phyloP scores from a whole-genome alignment of 2,329 filamentous ascomycete species.

The Pseudogymnoascus sp. region DNA sequence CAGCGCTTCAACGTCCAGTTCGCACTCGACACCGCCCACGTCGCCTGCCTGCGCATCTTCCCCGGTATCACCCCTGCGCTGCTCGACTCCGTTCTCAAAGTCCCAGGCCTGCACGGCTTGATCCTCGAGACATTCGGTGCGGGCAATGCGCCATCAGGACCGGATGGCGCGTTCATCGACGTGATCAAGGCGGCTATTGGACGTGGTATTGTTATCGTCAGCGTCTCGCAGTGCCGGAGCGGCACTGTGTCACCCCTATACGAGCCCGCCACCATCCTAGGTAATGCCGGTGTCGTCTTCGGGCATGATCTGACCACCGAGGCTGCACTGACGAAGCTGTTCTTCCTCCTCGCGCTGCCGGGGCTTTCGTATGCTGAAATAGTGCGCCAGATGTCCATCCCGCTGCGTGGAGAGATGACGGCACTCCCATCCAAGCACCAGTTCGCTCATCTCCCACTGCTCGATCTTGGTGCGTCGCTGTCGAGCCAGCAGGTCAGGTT shows the following conservation, averaged over 20 bases:
- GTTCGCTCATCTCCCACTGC: constrained; percentile 39
- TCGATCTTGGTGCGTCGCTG: constrained; percentile 29
- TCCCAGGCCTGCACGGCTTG: constrained; percentile 55
- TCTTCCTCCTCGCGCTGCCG: constrained; percentile 52
- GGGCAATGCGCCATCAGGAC: constrained; percentile 61
- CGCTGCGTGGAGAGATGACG: constrained; percentile 58
- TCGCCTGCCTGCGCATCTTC: constrained; percentile 63
- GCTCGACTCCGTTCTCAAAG: constrained; percentile 56
- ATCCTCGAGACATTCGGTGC: constrained; percentile 66
- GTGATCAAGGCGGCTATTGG: constrained; percentile 56
- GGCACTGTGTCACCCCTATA: constrained; percentile 49
- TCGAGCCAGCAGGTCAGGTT: constrained; percentile 49
- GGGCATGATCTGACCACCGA: constrained; percentile 63
- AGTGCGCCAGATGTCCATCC: constrained; percentile 50
- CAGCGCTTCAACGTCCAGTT: constrained; percentile 54
- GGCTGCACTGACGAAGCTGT: constrained; percentile 29
- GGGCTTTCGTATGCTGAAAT: constrained; percentile 50
- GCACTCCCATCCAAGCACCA: constrained; percentile 27
- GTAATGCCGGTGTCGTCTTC: constrained; percentile 58
- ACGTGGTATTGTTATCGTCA: constrained; percentile 62
- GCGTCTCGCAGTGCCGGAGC: constrained; percentile 55
- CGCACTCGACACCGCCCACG: constrained; percentile 54
- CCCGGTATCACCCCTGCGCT: constrained; percentile 64
- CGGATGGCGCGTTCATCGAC: constrained; percentile 47
- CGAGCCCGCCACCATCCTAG: constrained; percentile 52